Base-by-base conservation (phyloP, 805 yeast species). In the Scheffersomyces amazonensis region DNA sequence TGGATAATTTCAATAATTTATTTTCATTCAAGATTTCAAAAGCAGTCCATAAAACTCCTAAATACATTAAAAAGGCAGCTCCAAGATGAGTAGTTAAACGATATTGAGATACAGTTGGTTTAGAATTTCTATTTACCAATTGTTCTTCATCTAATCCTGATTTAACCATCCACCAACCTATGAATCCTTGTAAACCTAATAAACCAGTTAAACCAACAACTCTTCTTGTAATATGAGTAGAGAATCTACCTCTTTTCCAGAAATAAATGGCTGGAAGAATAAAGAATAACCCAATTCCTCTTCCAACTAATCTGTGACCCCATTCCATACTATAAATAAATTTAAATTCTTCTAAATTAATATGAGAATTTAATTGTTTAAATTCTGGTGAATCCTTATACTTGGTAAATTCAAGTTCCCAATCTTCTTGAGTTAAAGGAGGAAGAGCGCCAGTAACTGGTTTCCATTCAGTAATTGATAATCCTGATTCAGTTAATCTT, bases 121-220 rank as follows among this genome's bases (percentile, higher is more conserved):
- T 95, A 1, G 96, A 81, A 32, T 78, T 84, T 58, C 96, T 76
- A 47, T 83, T 89, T 16, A 75, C 76, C 34, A 93, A 68, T 54
- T 83, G 83, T 31, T 82, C 75, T 53, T 83, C 84, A 56, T 89
- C 95, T 39, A 93, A 73, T 21, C 99, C 99, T 8, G 96, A 87
- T 53, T 86, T 81, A 36, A 93, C 99, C 99, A 93, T 93, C 99
- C 99, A 93, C 99, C 99, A 93, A 22, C 99, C 99, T 48, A 93
- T 83, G 37, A 83, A 85, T 37, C 99, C 99, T 69, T 93, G 99
- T 34, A 93, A 66, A 9, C 96, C 99, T 41, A 93, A 72, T 36
- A 93, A 66, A 0, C 74, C 80, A 30, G 95, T 76, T 32, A 93
- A 75, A 2, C 87, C 87, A 16, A 86, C 61, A 12, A 93, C 68